These are phyloP conservation scores for Amaranthus palmeri DNA, from an alignment of 148 eudicot species.

Conservation along the genomic window DNA sequence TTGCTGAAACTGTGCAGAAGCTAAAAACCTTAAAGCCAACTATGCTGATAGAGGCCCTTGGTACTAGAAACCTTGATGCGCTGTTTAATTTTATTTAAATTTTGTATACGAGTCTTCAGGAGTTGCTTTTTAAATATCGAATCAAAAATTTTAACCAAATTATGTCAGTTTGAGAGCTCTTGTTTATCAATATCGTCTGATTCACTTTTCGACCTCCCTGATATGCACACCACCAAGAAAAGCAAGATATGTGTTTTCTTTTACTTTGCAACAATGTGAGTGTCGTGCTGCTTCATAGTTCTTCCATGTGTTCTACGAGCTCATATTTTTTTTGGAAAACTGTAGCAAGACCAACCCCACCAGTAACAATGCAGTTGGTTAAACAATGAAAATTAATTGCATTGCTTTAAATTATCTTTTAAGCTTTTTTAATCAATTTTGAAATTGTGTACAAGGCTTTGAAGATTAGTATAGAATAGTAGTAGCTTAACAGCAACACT, in stretches of 20 bases:
- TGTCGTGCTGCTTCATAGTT: not conserved
- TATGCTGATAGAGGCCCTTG: slow-evolving; percentile 91
- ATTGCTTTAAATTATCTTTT: not conserved
- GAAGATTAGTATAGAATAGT: not conserved
- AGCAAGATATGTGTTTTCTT: not conserved
- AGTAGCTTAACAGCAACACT: slow-evolving; percentile 2
- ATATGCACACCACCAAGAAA: not conserved
- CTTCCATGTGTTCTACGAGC: not conserved
- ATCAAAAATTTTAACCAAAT: too few species aligned
- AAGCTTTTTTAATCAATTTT: not conserved
- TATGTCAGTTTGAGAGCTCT: too few species aligned
- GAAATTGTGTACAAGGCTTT: not conserved
- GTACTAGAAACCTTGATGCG: slow-evolving; percentile 31
- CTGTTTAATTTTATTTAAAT: not conserved
- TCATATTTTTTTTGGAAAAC: not conserved
- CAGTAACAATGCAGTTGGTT: not conserved
- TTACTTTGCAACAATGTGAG: too few species aligned
- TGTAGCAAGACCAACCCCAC: not conserved
- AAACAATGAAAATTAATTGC: not conserved
- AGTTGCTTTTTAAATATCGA: not conserved
- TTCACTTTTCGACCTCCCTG: not conserved
- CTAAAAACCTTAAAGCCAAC: slow-evolving; percentile 71
- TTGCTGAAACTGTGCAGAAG: slow-evolving; percentile 91
- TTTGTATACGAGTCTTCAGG: not conserved
- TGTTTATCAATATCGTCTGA: not conserved